Base-by-base conservation (phyloP, 768 basidiomycete genomes). In the Leccinum truebloodii region DNA sequence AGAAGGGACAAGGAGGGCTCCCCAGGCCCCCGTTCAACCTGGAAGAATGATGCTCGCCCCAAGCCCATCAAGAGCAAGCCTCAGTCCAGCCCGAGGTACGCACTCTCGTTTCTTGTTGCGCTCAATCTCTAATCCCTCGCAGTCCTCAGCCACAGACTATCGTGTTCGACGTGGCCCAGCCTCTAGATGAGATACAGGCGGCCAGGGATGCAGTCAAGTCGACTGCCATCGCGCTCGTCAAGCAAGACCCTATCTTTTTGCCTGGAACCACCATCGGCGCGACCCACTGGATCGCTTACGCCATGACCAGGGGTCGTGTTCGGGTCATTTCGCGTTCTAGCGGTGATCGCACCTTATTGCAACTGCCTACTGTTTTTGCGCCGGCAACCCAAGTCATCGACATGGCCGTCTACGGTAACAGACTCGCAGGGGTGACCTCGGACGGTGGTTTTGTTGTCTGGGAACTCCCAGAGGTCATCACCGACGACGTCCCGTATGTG, bases 241-340 rank as follows among this genome's bases (percentile, higher is more conserved):
- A 87, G 74, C 91, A 94, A 64, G 92, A 94, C 61, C 78, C 91
- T 18, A 83, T 88, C 26, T 94, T 94, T 77, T 77, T 93, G 59
- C 90, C 89, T 50, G 92, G 92, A 16, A 88, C 89, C 13, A 94
- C 92, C 34, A 94, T 94, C 57, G 92, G 92, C 10, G 92, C 92
- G 14, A 93, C 92, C 5, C 89, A 92, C 69, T 94, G 92, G 90
- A 92, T 94, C 60, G 92, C 92, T 16, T 94, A 94, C 68, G 92
- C 92, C 26, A 94, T 94, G 92, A 93, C 89, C 5, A 86, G 88
- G 77, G 90, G 89, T 85, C 91, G 92, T 61, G 89, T 94, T 54
- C 89, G 92, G 49, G 89, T 94, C 55, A 94, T 94, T 61, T 94
- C 92, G 22, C 84, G 92, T 55, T 90, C 91, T 24, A 93, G 91